Conservation (phyloP, 257 asterid species). For the Plantago ovata region DNA sequence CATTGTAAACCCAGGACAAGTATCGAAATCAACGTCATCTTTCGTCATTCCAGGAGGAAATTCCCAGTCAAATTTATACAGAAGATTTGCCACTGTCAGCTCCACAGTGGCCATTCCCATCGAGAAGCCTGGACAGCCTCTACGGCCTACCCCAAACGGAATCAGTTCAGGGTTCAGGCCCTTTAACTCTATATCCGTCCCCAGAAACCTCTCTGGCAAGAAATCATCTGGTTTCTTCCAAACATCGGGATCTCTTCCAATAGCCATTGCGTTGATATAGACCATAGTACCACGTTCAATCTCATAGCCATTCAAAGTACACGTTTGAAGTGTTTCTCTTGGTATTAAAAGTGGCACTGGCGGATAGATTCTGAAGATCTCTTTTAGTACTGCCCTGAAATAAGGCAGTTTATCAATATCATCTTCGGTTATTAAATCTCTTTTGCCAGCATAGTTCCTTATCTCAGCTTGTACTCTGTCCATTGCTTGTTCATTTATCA, state of each 20-base stretch:
- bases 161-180: constrained; percentile 7
- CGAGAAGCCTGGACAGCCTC: constrained; percentile 4
- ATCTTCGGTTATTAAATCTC: constrained; percentile 5
- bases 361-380: constrained; percentile 2
- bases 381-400: constrained; percentile 5
- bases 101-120: constrained; percentile 9
- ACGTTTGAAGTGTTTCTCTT: constrained; percentile 1
- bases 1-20: constrained; percentile 1
- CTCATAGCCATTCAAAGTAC: constrained; percentile 12
- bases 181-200: constrained; percentile 3
- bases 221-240: constrained; percentile 11
- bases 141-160: constrained; percentile 15
- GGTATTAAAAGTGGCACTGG: constrained; percentile 13
- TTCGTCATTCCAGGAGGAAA: constrained; percentile 8
- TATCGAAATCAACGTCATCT: constrained; percentile 1
- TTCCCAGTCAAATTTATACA: constrained; percentile 15
- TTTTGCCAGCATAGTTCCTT: background rate
- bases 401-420: constrained; percentile 9
- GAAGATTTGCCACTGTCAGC: constrained; percentile 10
- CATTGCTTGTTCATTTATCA: constrained; percentile 5
- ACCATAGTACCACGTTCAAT: constrained; percentile 9
- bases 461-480: constrained; percentile 10
- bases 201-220: constrained; percentile 14
- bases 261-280: background rate
- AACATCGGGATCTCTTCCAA: constrained; percentile 8